Base-by-base conservation (phyloP, 495 filamentous ascomycete genomes). In the Cudoniella acicularis region DNA sequence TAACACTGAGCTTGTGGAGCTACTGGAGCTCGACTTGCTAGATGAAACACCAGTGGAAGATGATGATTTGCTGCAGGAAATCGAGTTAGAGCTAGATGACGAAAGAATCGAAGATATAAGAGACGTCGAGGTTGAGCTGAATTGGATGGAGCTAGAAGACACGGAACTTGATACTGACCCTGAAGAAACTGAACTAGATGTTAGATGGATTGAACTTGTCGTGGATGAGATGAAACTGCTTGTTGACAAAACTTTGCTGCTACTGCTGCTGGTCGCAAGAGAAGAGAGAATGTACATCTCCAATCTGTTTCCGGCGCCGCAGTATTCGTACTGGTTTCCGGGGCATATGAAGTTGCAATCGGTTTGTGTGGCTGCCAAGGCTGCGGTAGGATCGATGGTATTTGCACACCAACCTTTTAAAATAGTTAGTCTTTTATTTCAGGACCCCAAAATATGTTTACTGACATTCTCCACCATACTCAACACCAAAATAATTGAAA, bases 271-370 rank as follows among this genome's bases (percentile, higher is more conserved):
- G 18, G 27, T 17, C 4, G 13, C 42, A 10, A 41, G 13, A 2
- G 4, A 40, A 16, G 8, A 22, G 17, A 54, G 49, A 26, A 68
- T 67, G 54, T 70, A 65, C 16, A 56, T 49, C 55, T 52, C 54
- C 41, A 60, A 52, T 49, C 57, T 57, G 51, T 53, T 46, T 10
- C 65, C 61, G 46, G 60, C 70, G 11, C 70, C 70, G 30, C 70
- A 72, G 59, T 70, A 70, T 59, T 76, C 66, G 57, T 56, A 72
- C 1, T 54, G 30, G 48, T 78, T 72, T 21, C 77, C 79, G 16
- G 68, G 67, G 62, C 78, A 81, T n/a, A 73, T 54, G 69, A 79
- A 75, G 59, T 71, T 76, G 62, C 77, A 83, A 20, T 83, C 78
- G n/a, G 54, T 57, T 11, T 71, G 56, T 21, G 52, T 42, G 16